Evolutionary conservation across 192 early-diverging fungal species (phyloP).

Genomic region (Funneliformis mosseae): DNA sequence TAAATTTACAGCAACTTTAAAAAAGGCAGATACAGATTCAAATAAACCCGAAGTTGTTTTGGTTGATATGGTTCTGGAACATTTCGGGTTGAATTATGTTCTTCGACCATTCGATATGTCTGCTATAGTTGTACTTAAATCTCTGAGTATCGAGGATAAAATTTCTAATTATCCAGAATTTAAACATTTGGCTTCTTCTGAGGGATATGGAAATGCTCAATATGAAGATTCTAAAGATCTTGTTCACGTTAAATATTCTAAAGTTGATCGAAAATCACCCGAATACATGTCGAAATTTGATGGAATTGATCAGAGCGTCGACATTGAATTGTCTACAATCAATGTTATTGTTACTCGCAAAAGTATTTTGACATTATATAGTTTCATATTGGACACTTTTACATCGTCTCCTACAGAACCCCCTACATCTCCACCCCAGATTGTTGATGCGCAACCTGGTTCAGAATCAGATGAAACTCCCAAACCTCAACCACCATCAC

Average conservation of each 20-base stretch:
- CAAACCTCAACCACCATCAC: conserved; percentile 7
- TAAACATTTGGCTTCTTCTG: conserved; percentile 63
- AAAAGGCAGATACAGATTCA: conserved; percentile 52
- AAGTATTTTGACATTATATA: conserved; percentile 82
- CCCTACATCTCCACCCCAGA: background rate
- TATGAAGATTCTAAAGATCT: conserved; percentile 61
- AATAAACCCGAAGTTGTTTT: conserved; percentile 53
- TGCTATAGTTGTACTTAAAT: conserved; percentile 74
- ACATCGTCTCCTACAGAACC: conserved; percentile 37
- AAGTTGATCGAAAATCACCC: conserved; percentile 70
- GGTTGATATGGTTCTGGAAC: conserved; percentile 69
- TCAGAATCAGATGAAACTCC: conserved; percentile 9
- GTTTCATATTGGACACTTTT: conserved; percentile 82
- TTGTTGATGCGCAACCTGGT: background rate
- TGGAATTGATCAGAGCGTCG: conserved; percentile 78
- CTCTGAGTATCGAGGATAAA: conserved; percentile 78
- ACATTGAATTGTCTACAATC: conserved; percentile 76
- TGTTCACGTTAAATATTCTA: conserved; percentile 70
- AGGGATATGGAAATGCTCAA: conserved; percentile 40
- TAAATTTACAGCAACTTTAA: conserved; percentile 68
- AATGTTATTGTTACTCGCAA: conserved; percentile 84
- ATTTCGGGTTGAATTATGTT: conserved; percentile 69
- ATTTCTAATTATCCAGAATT: conserved; percentile 53
- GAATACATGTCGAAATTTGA: conserved; percentile 74
- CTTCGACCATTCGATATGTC: conserved; percentile 74